phyloP scores from a whole-genome alignment of 1,284 basidiomycete species.

The Ganoderma meredithae region DNA sequence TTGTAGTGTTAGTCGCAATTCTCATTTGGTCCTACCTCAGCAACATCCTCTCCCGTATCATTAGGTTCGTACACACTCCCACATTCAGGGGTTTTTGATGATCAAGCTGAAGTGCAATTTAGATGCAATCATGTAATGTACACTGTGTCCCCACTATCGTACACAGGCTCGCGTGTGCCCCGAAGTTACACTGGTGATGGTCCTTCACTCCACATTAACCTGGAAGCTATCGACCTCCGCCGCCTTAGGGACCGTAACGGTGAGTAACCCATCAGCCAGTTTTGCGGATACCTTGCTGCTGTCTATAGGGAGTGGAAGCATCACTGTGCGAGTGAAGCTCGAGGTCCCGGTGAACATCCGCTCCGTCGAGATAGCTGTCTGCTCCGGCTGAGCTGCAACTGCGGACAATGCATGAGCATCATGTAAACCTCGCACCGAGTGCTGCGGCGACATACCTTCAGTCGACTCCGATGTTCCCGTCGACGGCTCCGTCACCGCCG shows the following conservation, averaged over 20 bases:
- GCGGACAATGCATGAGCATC: conserved; percentile 14
- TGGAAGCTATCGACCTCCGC: conserved; percentile 61
- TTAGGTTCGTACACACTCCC: neutral
- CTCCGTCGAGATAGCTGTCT: conserved; percentile 60
- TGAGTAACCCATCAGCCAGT: conserved; percentile 74
- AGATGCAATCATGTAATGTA: conserved; percentile 23
- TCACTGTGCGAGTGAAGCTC: conserved; percentile 71
- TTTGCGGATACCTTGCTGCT: conserved; percentile 65
- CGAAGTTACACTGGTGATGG: neutral
- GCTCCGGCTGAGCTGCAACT: conserved; percentile 43
- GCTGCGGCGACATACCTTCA: conserved; percentile 36
- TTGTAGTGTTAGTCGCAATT: too few relatives aligned
- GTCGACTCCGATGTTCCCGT: conserved; percentile 32
- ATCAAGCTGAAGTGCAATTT: neutral
- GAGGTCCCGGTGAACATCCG: conserved; percentile 61
- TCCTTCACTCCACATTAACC: conserved; percentile 42
- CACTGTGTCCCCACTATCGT: conserved; percentile 18
- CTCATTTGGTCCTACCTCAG: neutral
- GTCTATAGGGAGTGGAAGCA: conserved; percentile 72
- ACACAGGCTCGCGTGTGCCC: conserved; percentile 10
- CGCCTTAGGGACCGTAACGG: conserved; percentile 64
- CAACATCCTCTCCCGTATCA: neutral
- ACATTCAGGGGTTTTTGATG: neutral
- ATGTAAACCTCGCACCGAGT: neutral
- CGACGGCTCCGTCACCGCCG: conserved; percentile 12